Base-by-base conservation (phyloP, 352 stramenopile genomes). In the Globisporangium ultimum region DNA sequence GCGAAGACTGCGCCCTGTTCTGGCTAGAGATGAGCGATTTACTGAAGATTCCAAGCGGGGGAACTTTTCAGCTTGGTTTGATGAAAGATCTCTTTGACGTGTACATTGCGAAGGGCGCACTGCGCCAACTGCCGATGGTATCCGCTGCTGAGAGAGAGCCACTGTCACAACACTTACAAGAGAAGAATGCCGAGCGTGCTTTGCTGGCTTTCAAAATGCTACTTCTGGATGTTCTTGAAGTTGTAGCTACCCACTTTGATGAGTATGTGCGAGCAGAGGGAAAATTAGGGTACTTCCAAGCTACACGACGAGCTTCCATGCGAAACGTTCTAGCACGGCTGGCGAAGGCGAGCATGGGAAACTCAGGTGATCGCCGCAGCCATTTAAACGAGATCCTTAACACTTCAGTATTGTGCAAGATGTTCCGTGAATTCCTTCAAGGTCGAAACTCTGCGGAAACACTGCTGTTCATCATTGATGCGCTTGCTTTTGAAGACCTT, bases 21-120 rank as follows among this genome's bases (percentile, higher is more conserved):
- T 88, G 78, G 78, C 65, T 88, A 15, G 78, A 88, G 50, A 85
- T 88, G 42, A 83, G 62, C 28, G 78, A 87, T 28, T 48, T 88
- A 41, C 69, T 88, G 28, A 88, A 86, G 62, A 86, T 88, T 18
- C 78, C 76, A 6, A 72, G 54, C 6, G 63, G 71, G 0, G 78
- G 76, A 0, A 72, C 70, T 43, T 88, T 88, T 50, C 76, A 85
- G 50, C 63, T 84, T 15, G 74, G 76, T 2, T 60, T 88, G 22
- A 84, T 88, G 76, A 60, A 78, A 10, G 78, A 87, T 40, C 52
- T 88, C 2, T 88, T 76, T 43, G 76, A 86, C 28, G 70, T 79
- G 4, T 88, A 88, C 59, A 55, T 87, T 1, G 65, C 58, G 12
- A 77, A 77, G 20, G 60, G 66, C 13, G 64, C 76, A 3, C 47